Conservation (phyloP, 1,284 basidiomycete genomes). For the Leccinum subrobustum region DNA sequence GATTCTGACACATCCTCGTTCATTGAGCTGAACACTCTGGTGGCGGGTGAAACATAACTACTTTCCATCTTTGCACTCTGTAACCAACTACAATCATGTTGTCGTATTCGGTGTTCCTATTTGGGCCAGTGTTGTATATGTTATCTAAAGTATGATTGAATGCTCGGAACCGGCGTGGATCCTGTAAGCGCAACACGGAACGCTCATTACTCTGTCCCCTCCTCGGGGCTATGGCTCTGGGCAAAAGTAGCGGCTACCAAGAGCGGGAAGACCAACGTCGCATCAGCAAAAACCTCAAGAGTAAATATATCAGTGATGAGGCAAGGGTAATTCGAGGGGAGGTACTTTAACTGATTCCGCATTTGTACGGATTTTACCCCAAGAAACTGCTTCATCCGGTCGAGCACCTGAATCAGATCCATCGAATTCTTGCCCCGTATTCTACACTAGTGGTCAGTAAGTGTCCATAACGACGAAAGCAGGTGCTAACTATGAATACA, state of each 20-base stretch:
- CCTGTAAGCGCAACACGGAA: neutral
- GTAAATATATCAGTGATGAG: conserved; percentile 1
- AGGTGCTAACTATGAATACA: conserved; percentile 80
- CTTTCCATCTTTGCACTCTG: neutral
- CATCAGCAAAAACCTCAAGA: conserved; percentile 67
- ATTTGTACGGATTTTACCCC: conserved; percentile 95
- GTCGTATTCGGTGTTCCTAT: neutral
- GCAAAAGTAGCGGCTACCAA: conserved; percentile 88
- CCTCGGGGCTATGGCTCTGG: conserved; percentile 36
- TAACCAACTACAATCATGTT: neutral
- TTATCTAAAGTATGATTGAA: conserved; percentile 13
- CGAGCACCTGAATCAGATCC: conserved; percentile 97
- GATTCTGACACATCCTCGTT: conserved; percentile 13
- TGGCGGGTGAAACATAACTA: conserved; percentile 13
- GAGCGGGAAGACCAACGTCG: conserved; percentile 88
- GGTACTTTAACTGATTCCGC: conserved; percentile 89
- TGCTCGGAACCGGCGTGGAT: neutral
- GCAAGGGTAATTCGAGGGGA: neutral
- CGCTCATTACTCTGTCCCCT: neutral
- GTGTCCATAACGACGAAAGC: neutral
- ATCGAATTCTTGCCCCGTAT: conserved; percentile 99
- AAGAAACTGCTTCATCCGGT: conserved; percentile 98
- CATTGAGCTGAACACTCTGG: conserved; percentile 25
- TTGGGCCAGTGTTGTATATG: conserved; percentile 8
- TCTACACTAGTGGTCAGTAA: conserved; percentile 45